Percentiles rank a stretch among this genome's conserved stretches.
Conservation (phyloP, 768 basidiomycete species). For the Favolaschia claudopus region DNA sequence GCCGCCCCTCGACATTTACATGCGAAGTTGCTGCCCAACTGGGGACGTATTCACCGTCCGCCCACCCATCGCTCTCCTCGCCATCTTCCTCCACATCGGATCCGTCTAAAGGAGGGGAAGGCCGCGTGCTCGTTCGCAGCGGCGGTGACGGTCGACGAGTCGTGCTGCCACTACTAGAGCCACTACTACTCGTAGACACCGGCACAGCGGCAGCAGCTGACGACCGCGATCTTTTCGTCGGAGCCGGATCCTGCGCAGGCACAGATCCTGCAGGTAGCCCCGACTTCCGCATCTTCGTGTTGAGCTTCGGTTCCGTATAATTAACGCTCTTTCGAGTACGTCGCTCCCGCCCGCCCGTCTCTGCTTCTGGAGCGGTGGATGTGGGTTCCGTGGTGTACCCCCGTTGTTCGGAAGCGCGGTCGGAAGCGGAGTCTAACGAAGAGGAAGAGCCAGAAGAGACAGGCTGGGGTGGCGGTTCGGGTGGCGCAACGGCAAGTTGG, state of each 20-base stretch:
- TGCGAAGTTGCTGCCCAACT: constrained; percentile 12
- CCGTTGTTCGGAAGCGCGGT: constrained; percentile 31
- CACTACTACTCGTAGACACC: constrained; percentile 25
- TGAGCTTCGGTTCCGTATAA: constrained; percentile 88
- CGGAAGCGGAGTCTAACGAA: constrained; percentile 31
- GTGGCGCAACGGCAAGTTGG: neutral
- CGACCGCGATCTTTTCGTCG: constrained; percentile 57
- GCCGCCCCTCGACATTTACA: constrained; percentile 21
- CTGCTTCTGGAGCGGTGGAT: constrained; percentile 35
- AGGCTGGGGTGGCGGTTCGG: neutral
- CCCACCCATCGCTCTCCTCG: constrained; percentile 70
- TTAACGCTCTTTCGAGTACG: constrained; percentile 81
- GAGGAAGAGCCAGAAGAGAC: constrained; percentile 22
- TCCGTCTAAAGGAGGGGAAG: constrained; percentile 29
- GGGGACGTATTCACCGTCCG: constrained; percentile 68
- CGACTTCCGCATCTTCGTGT: constrained; percentile 93
- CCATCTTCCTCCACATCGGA: constrained; percentile 29
- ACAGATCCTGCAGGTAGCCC: constrained; percentile 55
- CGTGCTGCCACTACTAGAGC: neutral
- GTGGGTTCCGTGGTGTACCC: neutral
- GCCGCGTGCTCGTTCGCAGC: constrained; percentile 7
- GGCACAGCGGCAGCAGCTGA: constrained; percentile 52
- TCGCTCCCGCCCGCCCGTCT: constrained; percentile 58
- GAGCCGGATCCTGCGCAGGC: constrained; percentile 34
- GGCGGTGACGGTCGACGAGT: constrained; percentile 36